Conservation (phyloP, 1,139 yeast species). For the Kluyveromyces marxianus region DNA sequence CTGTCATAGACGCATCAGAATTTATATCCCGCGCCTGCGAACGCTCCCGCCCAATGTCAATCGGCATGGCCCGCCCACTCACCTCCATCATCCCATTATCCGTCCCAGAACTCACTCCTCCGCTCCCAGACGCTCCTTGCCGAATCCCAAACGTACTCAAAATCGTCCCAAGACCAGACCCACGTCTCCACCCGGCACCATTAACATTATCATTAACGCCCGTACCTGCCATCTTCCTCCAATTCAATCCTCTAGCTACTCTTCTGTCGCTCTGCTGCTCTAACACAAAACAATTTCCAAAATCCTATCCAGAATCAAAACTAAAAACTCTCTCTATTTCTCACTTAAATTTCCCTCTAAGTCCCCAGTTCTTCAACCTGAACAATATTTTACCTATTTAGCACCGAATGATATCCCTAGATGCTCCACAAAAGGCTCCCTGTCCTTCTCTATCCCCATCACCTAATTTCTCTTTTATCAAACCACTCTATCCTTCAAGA, state of each 20-base stretch:
- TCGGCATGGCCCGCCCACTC: background rate
- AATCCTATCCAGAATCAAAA: no score
- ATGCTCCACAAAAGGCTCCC: no score
- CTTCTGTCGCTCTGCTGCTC: no score
- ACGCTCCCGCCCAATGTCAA: background rate
- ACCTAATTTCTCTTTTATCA: no score
- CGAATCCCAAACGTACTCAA: slow-evolving; percentile 25
- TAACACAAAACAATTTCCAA: no score
- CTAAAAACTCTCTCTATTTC: no score
- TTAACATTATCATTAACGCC: background rate
- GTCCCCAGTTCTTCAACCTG: background rate
- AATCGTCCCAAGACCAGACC: slow-evolving; percentile 21
- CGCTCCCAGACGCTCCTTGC: slow-evolving; percentile 9
- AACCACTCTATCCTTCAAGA: no score
- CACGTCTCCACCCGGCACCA: slow-evolving; percentile 16
- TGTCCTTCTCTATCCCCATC: no score
- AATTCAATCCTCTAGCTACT: background rate
- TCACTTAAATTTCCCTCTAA: no score
- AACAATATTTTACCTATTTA: no score
- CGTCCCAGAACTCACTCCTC: background rate
- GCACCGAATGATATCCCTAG: no score
- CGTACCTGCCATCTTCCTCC: background rate
- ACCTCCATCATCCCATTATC: background rate
- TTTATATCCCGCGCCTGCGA: background rate
- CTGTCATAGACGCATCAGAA: background rate